Evolutionary conservation across 352 stramenopile species (phyloP), one percentile per base, ranked within the genome.

Genomic region (Globisporangium perplexum): DNA sequence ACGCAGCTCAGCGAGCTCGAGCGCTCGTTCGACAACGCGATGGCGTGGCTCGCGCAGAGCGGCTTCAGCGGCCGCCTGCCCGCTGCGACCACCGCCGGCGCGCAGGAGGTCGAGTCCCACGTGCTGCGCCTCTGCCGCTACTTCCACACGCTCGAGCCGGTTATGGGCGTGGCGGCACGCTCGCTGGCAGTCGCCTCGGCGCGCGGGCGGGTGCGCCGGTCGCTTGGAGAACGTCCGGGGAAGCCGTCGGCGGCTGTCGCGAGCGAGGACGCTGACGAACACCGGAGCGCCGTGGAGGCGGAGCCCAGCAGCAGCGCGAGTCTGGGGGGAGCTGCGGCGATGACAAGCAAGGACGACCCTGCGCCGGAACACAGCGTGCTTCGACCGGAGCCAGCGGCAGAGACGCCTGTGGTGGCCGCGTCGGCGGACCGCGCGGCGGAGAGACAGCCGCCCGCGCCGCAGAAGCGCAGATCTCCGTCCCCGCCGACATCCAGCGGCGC

Each of bases 1-100:
- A 90, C 76, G 52, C 76, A 90, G 65, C 86, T 90, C 59, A 87
- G 72, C 60, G 79, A 90, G 63, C 65, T 88, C 17, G 76, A 90
- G 65, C 71, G 79, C 45, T 69, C 71, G 8, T 90, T 82, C 60
- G 71, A 84, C 47, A 53, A 59, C 4, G 77, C 79, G 17, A 65
- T 79, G 22, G 59, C 48, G 10, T 90, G 76, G 79, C 62, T 90
- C 44, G 59, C 65, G 41, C 55, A 82, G 60, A 69, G 72, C 53
- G 62, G 68, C 17, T 81, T 65, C 31, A 50, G 80, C 30, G 57
- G 68, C 7, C 55, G 60, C 48, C 55, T 74, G 31, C 54, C 46
- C 8, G 41, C n/a, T 12, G 18, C 39, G n/a, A 24, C 5, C 41
- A 38, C 57, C 11, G 45, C 53, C 14, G 56, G 65, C n/a, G 65